These are phyloP conservation scores for Penicillium steckii DNA, from an alignment of 495 filamentous ascomycete genomes.

Conservation along the genomic window DNA sequence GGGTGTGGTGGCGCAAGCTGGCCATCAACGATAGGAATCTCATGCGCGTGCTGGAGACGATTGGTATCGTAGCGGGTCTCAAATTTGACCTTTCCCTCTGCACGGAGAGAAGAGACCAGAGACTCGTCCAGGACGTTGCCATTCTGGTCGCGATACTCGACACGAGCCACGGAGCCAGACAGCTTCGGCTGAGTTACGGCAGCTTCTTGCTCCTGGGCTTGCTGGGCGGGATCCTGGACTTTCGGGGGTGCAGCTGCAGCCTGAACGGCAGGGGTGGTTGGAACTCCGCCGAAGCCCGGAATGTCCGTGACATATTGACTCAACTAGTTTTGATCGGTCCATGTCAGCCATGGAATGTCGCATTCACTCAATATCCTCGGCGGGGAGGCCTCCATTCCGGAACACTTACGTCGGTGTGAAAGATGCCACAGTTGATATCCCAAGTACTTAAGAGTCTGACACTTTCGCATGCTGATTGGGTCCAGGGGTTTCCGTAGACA, in stretches of 20 bases:
- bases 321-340: conserved; percentile 28
- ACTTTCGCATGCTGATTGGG: conserved; percentile 74
- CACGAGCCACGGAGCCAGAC: conserved; percentile 70
- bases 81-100: conserved; percentile 84
- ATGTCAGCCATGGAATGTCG: conserved; percentile 30
- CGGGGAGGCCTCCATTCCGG: conserved; percentile 33
- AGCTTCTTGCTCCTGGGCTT: conserved; percentile 13
- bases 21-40: conserved; percentile 66
- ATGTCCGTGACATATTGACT: conserved; percentile 41
- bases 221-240: conserved; percentile 4
- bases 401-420: conserved; percentile 79
- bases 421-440: conserved; percentile 97
- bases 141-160: conserved; percentile 94
- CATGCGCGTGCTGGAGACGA: conserved; percentile 44
- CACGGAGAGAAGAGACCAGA: conserved; percentile 75
- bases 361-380: conserved; percentile 27
- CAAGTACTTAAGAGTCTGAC: conserved; percentile 86
- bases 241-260: conserved; percentile 12
- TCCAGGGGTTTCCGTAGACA: conserved; percentile 93
- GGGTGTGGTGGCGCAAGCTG: conserved; percentile 77
- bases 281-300: conserved; percentile 18
- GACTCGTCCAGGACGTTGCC: conserved; percentile 84
- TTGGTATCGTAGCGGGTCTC: conserved; percentile 91
- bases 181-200: conserved; percentile 55
- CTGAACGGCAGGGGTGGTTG: conserved; percentile 21